Evolutionary conservation across 768 basidiomycete genomes (phyloP), one percentile per base, ranked within the genome.

Genomic region (Rhizopogon vesiculosus): DNA sequence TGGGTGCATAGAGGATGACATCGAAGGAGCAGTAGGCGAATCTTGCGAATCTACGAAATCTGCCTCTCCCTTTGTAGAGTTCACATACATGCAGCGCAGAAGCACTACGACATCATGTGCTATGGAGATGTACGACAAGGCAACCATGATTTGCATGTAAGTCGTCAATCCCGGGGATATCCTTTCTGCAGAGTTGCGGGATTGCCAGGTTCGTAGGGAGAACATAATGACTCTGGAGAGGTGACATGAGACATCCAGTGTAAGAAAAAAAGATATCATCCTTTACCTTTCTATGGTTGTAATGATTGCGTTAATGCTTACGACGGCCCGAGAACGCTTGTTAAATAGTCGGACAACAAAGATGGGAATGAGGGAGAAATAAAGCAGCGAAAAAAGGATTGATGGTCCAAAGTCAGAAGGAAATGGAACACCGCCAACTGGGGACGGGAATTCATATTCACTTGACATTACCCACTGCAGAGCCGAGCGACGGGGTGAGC

Each of bases 371-470:
- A 77, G 62, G 3, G 69, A 38, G 9, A 58, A 72, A 62, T 78
- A 78, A 15, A 77, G 62, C 4, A 69, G 59, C 10, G 72, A 69
- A 59, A 78, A 78, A 5, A 78, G 12, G 19, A 78, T 67, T 1
- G 77, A 77, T 45, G 77, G 75, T 7, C 63, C 74, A 56, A 77
- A 74, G 58, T 81, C 78, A 6, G 57, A 56, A 13, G 66, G 59
- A n/a, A 73, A 59, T n/a, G 69, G 58, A 16, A 71, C 69, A 5
- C 78, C 78, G 8, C 78, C 78, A 38, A 78, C 66, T 10, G 74
- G 76, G 1, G 74, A 69, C n/a, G 78, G 78, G 56, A 78, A 75
- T 70, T 53, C 31, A 46, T 51, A 5, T 3, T 3, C 50, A 31
- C 42, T 55, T 25, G 58, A 35, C 60, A 59, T 61, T 18, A 29